phyloP scores from a whole-genome alignment of 768 basidiomycete genomes.

The Pulveroboletus sp. region DNA sequence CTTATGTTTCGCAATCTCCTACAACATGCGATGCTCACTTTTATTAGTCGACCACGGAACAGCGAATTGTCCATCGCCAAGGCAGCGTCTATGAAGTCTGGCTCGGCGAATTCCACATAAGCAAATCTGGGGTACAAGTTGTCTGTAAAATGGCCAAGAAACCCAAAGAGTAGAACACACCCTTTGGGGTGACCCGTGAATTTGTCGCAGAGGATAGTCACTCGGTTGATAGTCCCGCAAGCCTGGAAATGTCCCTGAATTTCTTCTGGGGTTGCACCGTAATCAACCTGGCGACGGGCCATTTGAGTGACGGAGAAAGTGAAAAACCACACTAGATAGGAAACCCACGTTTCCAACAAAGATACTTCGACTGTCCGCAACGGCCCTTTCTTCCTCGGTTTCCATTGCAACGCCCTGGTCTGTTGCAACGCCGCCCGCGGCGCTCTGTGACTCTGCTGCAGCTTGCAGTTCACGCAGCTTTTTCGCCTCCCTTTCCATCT shows the following conservation, averaged over 20 bases:
- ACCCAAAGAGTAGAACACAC: constrained; percentile 38
- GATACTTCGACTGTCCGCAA: constrained; percentile 80
- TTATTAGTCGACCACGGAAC: constrained; percentile 89
- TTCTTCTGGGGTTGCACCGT: constrained; percentile 94
- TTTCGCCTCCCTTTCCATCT: constrained; percentile 89
- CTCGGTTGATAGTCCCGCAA: constrained; percentile 96
- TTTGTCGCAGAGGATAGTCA: constrained; percentile 99
- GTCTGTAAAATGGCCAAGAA: constrained; percentile 5
- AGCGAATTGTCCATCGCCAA: constrained; percentile 93
- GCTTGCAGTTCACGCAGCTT: constrained; percentile 85
- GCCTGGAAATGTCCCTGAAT: constrained; percentile 97
- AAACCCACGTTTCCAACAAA: constrained; percentile 93
- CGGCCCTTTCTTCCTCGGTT: constrained; percentile 78
- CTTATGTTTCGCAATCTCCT: neutral
- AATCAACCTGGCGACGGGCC: constrained; percentile 78
- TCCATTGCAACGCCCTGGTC: constrained; percentile 54
- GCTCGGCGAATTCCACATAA: constrained; percentile 97
- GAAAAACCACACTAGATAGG: constrained; percentile 2
- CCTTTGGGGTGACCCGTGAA: constrained; percentile 99
- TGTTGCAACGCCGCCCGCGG: constrained; percentile 41
- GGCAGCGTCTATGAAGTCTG: constrained; percentile 86
- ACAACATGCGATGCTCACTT: constrained; percentile 45
- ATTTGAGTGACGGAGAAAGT: constrained; percentile 10
- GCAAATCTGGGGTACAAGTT: constrained; percentile 64
- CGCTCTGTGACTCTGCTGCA: constrained; percentile 57